These are phyloP conservation scores for Nematodospora anomalae DNA, from an alignment of 1,139 yeast genomes.

Conservation along the genomic window DNA sequence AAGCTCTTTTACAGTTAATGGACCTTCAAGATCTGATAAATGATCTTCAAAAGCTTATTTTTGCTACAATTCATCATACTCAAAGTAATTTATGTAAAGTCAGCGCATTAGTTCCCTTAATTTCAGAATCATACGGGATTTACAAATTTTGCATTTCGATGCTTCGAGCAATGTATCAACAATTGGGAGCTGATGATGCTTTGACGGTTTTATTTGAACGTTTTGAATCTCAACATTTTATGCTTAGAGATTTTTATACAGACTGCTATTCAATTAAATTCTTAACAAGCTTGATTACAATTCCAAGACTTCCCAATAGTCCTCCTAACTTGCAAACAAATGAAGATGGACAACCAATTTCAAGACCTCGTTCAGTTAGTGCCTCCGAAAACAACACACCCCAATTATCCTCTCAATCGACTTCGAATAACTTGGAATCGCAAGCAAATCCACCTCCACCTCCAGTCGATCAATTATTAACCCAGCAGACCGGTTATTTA, in stretches of 20 bases:
- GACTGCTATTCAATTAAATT: conserved; percentile 87
- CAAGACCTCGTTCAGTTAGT: conserved; percentile 43
- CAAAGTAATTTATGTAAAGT: conserved; percentile 77
- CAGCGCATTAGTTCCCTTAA: conserved; percentile 85
- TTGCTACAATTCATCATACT: conserved; percentile 68
- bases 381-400: conserved; percentile 19
- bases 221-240: conserved; percentile 75
- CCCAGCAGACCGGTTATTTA: conserved; percentile 51
- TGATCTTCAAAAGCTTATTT: conserved; percentile 73
- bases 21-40: conserved; percentile 83
- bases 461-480: conserved; percentile 43
- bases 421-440: conserved; percentile 26
- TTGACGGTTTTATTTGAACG: conserved; percentile 72
- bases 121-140: conserved; percentile 92
- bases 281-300: conserved; percentile 77
- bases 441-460: conserved; percentile 29
- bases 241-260: conserved; percentile 82
- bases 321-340: conserved; percentile 67
- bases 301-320: conserved; percentile 71
- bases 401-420: conserved; percentile 36
- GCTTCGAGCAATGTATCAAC: conserved; percentile 84
- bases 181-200: conserved; percentile 77
- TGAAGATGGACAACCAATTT: conserved; percentile 37
- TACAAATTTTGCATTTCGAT: conserved; percentile 86
- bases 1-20: conserved; percentile 83